Percentiles rank a stretch among this genome's conserved stretches.
These are phyloP conservation scores for Tolypocladium ophioglossoides DNA, from an alignment of 2,329 filamentous ascomycete species.

Conservation along the genomic window DNA sequence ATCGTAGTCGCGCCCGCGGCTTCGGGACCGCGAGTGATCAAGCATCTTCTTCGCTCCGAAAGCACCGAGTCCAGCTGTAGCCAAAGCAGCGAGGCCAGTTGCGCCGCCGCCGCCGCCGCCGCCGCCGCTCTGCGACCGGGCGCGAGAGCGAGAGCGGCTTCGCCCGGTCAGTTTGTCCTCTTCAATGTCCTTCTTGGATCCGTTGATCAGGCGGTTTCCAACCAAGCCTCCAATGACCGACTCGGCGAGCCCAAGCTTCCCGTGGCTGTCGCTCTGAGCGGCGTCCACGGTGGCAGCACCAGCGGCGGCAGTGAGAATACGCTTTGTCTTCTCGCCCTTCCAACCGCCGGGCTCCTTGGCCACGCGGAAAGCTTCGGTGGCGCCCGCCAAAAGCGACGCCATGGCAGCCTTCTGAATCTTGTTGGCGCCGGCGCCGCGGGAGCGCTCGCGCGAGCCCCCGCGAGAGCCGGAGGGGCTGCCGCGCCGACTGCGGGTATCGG, in stretches of 20 bases:
- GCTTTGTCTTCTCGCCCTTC: constrained; percentile 86
- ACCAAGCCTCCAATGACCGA: constrained; percentile 83
- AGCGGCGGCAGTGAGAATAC: constrained; percentile 76
- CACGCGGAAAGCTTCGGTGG: constrained; percentile 83
- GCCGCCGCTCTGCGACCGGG: constrained; percentile 43
- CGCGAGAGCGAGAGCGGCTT: constrained; percentile 59
- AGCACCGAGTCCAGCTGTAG: constrained; percentile 51
- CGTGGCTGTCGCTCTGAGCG: constrained; percentile 60
- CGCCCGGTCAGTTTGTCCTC: constrained; percentile 49
- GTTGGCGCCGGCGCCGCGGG: constrained; percentile 34
- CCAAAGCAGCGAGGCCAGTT: constrained; percentile 49
- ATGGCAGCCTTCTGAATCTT: constrained; percentile 81
- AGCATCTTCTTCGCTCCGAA: constrained; percentile 51
- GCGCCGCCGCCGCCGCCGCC: constrained; percentile 31
- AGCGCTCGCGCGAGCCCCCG: constrained; percentile 43
- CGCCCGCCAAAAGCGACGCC: constrained; percentile 81
- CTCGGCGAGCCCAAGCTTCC: constrained; percentile 76
- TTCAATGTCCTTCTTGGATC: constrained; percentile 56
- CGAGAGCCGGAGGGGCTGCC: constrained; percentile 32
- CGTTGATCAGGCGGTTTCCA: constrained; percentile 77
- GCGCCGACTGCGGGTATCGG: constrained; percentile 37
- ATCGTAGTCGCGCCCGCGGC: constrained; percentile 38
- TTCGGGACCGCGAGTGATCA: constrained; percentile 41
- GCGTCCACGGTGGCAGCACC: constrained; percentile 81
- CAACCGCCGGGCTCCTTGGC: constrained; percentile 82